Percentiles rank a stretch among this genome's conserved stretches.
Conservation (phyloP, 1,284 basidiomycete genomes). For the Hymenochaete sp. region DNA sequence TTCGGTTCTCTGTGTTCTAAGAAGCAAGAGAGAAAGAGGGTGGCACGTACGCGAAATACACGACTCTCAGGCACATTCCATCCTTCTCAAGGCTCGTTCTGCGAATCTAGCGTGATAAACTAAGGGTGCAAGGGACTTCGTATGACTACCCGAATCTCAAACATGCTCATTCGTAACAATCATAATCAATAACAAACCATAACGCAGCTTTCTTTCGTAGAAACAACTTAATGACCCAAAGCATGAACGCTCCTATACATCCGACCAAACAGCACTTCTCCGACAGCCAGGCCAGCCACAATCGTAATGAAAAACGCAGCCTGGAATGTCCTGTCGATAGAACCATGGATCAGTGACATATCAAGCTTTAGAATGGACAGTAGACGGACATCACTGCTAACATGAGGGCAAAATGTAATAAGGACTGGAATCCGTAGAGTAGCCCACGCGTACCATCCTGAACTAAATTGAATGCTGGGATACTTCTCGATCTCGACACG, state of each 20-base stretch:
- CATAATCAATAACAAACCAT: too few relatives aligned
- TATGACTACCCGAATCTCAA: too few relatives aligned
- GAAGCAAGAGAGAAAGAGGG: too few relatives aligned
- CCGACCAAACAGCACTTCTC: slow-evolving; percentile 60
- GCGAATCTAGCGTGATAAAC: too few relatives aligned
- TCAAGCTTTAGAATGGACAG: neutral
- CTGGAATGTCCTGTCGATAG: slow-evolving; percentile 56
- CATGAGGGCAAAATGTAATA: slow-evolving; percentile 57
- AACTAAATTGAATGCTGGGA: slow-evolving; percentile 49
- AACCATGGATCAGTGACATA: slow-evolving; percentile 10
- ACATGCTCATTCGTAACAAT: too few relatives aligned
- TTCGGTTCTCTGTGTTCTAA: too few relatives aligned
- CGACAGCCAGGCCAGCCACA: slow-evolving; percentile 50
- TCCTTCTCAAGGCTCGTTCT: too few relatives aligned
- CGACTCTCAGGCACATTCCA: too few relatives aligned
- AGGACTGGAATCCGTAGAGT: slow-evolving; percentile 46
- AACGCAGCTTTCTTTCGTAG: too few relatives aligned
- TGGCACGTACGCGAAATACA: too few relatives aligned
- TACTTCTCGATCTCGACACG: slow-evolving; percentile 22
- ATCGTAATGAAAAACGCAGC: slow-evolving; percentile 60
- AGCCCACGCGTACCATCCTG: slow-evolving; percentile 58
- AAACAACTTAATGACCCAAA: neutral
- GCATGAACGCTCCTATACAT: too few relatives aligned
- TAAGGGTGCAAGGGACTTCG: too few relatives aligned
- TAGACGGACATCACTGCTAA: slow-evolving; percentile 58